phyloP scores from a whole-genome alignment of 1,284 basidiomycete genomes.

The Leucoagaricus sp. region DNA sequence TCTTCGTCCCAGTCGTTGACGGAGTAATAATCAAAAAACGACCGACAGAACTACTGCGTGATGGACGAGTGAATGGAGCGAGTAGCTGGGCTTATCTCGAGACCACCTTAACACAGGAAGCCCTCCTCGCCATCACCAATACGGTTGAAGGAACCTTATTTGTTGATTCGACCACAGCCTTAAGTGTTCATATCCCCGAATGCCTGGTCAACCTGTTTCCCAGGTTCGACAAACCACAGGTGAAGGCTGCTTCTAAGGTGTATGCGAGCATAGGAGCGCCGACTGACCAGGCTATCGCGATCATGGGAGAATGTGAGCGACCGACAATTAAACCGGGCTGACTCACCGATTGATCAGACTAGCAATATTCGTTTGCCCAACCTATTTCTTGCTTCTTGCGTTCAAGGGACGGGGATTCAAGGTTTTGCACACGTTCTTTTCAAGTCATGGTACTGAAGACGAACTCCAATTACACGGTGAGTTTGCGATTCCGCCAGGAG shows the following conservation, averaged over 20 bases:
- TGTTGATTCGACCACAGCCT: constrained; percentile 31
- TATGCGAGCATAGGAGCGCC: constrained; percentile 34
- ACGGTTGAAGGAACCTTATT: constrained; percentile 41
- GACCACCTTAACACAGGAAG: constrained; percentile 22
- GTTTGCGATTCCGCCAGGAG: constrained; percentile 39
- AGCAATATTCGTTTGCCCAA: constrained; percentile 40
- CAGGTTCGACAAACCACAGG: constrained; percentile 26
- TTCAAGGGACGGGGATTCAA: constrained; percentile 34
- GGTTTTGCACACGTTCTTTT: constrained; percentile 21
- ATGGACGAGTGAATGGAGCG: constrained; percentile 42
- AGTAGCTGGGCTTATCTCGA: constrained; percentile 5
- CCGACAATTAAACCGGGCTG: neutral
- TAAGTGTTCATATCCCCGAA: constrained; percentile 28
- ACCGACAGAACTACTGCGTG: constrained; percentile 37
- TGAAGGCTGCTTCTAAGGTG: constrained; percentile 25
- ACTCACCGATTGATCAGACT: neutral
- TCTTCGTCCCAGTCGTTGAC: constrained; percentile 47
- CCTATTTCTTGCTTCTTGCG: constrained; percentile 33
- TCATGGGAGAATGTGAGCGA: constrained; percentile 44
- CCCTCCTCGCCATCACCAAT: constrained; percentile 39
- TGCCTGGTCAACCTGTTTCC: constrained; percentile 42
- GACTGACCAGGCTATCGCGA: constrained; percentile 33
- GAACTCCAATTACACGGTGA: constrained; percentile 26
- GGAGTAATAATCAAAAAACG: constrained; percentile 44
- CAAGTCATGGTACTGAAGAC: neutral